Base-by-base conservation (phyloP, 257 asterid genomes). In the Salvia hispanica region DNA sequence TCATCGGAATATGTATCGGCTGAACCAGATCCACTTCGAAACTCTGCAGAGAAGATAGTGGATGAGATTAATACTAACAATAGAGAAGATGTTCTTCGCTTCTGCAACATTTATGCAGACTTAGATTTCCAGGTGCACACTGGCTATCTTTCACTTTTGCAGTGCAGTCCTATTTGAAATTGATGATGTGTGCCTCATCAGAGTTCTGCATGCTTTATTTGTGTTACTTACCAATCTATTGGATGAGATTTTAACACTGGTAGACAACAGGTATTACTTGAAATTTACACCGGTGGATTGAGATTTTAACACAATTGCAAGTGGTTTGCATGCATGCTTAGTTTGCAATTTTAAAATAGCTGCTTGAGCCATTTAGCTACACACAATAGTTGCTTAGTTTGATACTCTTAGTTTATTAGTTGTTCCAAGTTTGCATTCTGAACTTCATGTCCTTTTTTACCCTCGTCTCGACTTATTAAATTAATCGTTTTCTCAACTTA, bases 21-120 rank as follows among this genome's bases (percentile, higher is more conserved):
- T 21, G 92, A 76, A 71, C 96, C 98, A 5, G 98, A 93, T 76
- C 97, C 98, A 14, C 97, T 93, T 42, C 81, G 97, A 40, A 83
- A 76, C 70, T 90, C 81, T 70, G 98, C 98, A 45, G 92, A 77
- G 73, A 90, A 74, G 81, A 80, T 93, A 75, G 88, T 90, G 21
- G 79, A 77, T 53, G 96, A 90, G 84, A 88, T 93, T 75, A 93
- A 93, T 74, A 62, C 84, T 57, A 82, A 81, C 78, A 88, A 78
- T 64, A 73, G 47, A 45, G 98, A 93, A 72, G 98, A 93, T 73
- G 72, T 93, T 40, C 4, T 61, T 64, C 96, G 98, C 43, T 90
- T 93, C 80, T 90, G 96, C 84, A 93, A 86, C 79, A 76, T 90
- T 65, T 90, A 82, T 39, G 88, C 74, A 56, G 94, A 93, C 46